phyloP scores from a whole-genome alignment of 1,284 basidiomycete species.

The Caloboletus firmus region DNA sequence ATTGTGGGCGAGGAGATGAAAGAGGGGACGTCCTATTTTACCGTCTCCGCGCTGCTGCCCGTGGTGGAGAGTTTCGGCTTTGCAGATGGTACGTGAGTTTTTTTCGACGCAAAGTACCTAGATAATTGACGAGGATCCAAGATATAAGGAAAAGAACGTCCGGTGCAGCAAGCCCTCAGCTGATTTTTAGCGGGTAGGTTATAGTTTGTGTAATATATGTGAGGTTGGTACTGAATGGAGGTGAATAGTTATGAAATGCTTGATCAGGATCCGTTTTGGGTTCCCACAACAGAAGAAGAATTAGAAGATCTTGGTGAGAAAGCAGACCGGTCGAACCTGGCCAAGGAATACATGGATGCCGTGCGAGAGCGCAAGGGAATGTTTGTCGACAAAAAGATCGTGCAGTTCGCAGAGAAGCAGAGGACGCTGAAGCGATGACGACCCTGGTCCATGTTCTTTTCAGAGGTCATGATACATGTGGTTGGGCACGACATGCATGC shows the following conservation, averaged over 20 bases:
- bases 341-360: slow-evolving; percentile 90
- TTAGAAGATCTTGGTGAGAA: slow-evolving; percentile 97
- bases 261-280: slow-evolving; percentile 97
- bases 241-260: slow-evolving; percentile 75
- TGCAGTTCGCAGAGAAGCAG: slow-evolving; percentile 95
- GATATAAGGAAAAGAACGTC: slow-evolving; percentile 97
- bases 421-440: slow-evolving; percentile 84
- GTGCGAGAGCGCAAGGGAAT: slow-evolving; percentile 94
- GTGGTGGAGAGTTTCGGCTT: slow-evolving; percentile 98
- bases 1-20: slow-evolving; percentile 99
- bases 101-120: not conserved
- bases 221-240: slow-evolving; percentile 19
- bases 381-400: slow-evolving; percentile 91
- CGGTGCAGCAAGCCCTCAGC: slow-evolving; percentile 93
- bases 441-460: not conserved
- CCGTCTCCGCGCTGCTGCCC: slow-evolving; percentile 86
- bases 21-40: slow-evolving; percentile 96
- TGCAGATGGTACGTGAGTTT: slow-evolving; percentile 71
- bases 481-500: not conserved
- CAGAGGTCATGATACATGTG: not conserved
- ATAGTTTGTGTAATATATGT: not conserved
- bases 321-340: slow-evolving; percentile 91
- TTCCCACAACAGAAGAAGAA: slow-evolving; percentile 97
- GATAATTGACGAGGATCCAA: slow-evolving; percentile 15
- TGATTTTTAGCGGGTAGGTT: slow-evolving; percentile 90